A percentile compares a stretch with the other conserved stretches of the same genome.
Conservation (phyloP, 1,284 basidiomycete genomes). For the Apiotrichum laibachii region DNA sequence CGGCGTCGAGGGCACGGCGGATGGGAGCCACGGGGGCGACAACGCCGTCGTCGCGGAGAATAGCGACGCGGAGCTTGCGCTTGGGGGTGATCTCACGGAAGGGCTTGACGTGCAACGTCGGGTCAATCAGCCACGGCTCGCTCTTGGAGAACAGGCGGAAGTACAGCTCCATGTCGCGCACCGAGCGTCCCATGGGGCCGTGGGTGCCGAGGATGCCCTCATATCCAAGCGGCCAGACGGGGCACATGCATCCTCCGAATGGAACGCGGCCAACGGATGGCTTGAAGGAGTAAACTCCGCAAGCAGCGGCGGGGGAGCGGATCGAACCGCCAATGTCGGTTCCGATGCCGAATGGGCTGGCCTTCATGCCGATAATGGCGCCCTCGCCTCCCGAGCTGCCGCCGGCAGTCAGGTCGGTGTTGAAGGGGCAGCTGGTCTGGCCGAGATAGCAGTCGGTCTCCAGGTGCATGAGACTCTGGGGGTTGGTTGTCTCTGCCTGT, state of each 20-base stretch:
- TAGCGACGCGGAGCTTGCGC: slow-evolving; percentile 16
- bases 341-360: slow-evolving; percentile 36
- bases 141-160: slow-evolving; percentile 35
- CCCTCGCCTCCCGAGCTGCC: slow-evolving; percentile 53
- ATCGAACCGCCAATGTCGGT: slow-evolving; percentile 51
- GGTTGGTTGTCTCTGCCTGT: slow-evolving; percentile 18
- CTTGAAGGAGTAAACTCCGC: slow-evolving; percentile 47
- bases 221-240: slow-evolving; percentile 22
- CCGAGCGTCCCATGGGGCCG: slow-evolving; percentile 42
- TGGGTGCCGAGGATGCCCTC: slow-evolving; percentile 39
- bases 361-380: slow-evolving; percentile 47
- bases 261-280: slow-evolving; percentile 43
- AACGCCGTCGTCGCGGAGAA: background rate
- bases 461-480: slow-evolving; percentile 36
- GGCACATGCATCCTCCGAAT: slow-evolving; percentile 31
- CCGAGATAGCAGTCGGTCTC: slow-evolving; percentile 39
- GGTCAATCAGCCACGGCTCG: slow-evolving; percentile 30
- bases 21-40: slow-evolving; percentile 46
- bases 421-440: slow-evolving; percentile 48
- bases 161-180: slow-evolving; percentile 43
- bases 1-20: slow-evolving; percentile 41
- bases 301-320: slow-evolving; percentile 36
- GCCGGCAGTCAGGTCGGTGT: slow-evolving; percentile 45
- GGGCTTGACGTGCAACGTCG: background rate
- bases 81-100: background rate